Evolutionary conservation across 2,329 filamentous ascomycete genomes (phyloP).

Genomic region (Ophiocordyceps camponoti-leonardi): DNA sequence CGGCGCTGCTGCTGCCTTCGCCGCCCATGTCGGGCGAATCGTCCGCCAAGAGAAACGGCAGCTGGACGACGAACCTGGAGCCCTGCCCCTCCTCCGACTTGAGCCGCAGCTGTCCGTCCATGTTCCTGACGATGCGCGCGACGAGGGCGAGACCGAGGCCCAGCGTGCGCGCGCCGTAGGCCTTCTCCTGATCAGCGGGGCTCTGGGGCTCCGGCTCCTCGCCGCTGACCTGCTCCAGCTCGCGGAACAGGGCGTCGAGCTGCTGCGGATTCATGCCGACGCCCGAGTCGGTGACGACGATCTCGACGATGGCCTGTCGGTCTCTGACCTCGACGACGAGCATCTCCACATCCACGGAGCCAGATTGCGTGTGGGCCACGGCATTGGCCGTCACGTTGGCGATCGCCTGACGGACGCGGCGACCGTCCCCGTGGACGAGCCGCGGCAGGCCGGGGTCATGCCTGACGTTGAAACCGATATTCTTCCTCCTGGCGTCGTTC

Average conservation of each 20-base stretch:
- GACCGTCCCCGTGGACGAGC: slow-evolving; percentile 60
- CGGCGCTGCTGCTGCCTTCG: not conserved
- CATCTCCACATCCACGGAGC: slow-evolving; percentile 53
- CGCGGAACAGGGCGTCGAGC: slow-evolving; percentile 38
- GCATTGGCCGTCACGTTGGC: slow-evolving; percentile 76
- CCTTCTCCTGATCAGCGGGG: slow-evolving; percentile 9
- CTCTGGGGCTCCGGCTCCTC: slow-evolving; percentile 16
- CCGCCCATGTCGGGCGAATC: slow-evolving; percentile 10
- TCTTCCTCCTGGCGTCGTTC: slow-evolving; percentile 60
- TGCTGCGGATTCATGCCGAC: slow-evolving; percentile 48
- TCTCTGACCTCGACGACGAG: slow-evolving; percentile 39
- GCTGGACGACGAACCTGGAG: slow-evolving; percentile 63
- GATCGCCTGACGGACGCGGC: slow-evolving; percentile 65
- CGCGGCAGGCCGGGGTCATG: slow-evolving; percentile 52
- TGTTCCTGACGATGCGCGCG: slow-evolving; percentile 72
- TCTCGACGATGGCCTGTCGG: slow-evolving; percentile 48
- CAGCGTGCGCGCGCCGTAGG: slow-evolving; percentile 29
- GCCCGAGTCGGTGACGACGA: slow-evolving; percentile 62
- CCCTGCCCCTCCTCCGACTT: slow-evolving; percentile 74
- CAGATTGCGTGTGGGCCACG: slow-evolving; percentile 55
- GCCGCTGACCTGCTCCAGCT: slow-evolving; percentile 39
- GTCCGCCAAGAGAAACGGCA: slow-evolving; percentile 52
- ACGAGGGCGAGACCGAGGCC: slow-evolving; percentile 79
- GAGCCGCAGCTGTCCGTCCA: slow-evolving; percentile 72
- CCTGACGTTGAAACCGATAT: slow-evolving; percentile 50